Base-by-base conservation (phyloP, 345 rosid genomes). In the Brassica juncea region DNA sequence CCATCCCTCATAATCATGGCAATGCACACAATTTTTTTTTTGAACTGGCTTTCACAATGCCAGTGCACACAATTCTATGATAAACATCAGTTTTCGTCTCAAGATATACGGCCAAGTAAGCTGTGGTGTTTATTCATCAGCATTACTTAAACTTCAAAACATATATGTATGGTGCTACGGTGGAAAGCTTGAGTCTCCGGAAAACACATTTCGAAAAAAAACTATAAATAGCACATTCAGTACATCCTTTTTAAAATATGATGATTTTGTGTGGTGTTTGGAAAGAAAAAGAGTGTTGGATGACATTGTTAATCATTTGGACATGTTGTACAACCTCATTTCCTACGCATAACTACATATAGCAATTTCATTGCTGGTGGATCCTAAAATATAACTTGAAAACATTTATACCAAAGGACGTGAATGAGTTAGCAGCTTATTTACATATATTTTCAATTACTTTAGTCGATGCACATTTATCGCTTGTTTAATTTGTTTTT, bases 261-360 rank as follows among this genome's bases (percentile, higher is more conserved):
- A 72, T 79, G 32, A 47, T 19, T 58, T 78, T 5, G 21, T 72
- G 69, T 67, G 61, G 57, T 42, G 4, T 79, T 58, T 44, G 68
- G 82, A 72, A 66, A 72, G 35, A 79, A 67, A n/a, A 72, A 31
- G 28, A 66, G 10, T 73, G 55, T 66, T 66, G 30, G 59, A 23
- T 34, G 76, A 70, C 71, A 71, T 27, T 65, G 77, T 57, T 72
- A 66, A 78, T 79, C 74, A 79, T 79, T 73, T 44, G 73, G 25
- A 72, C 73, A 78, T 72, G 68, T 31, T 72, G 5, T 44, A 58
- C 47, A 66, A 66, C 10, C 39, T 72, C 73, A 72, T 72, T 66
- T 30, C 23, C 68, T 72, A 78, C 54, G 77, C 77, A 57, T 66
- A 52, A 59, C 68, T 66, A 78, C 68, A 71, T 12, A 28, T 71